A percentile compares a stretch with the other conserved stretches of the same genome.
Conservation (phyloP, 2,329 filamentous ascomycete species). For the Sporothrix dimorphospora region DNA sequence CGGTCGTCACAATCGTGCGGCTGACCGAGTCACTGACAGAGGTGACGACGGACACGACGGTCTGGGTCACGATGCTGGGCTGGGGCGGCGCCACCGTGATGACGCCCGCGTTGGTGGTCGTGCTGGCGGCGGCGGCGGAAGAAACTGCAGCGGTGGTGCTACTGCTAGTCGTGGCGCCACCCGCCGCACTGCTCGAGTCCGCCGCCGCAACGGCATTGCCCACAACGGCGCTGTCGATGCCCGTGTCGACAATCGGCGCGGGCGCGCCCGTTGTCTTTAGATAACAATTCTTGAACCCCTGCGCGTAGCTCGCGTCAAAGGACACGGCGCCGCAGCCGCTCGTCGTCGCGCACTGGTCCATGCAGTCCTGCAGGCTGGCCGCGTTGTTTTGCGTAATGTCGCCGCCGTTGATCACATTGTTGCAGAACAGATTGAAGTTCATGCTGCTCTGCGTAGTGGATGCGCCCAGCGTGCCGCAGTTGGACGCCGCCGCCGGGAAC, state of each 20-base stretch:
- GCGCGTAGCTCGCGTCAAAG: slow-evolving; percentile 36
- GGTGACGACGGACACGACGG: slow-evolving; percentile 25
- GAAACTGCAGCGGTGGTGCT: no score
- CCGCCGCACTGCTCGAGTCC: not conserved
- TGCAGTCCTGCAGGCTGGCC: slow-evolving; percentile 39
- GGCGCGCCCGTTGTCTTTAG: slow-evolving; percentile 34
- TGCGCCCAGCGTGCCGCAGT: slow-evolving; percentile 36
- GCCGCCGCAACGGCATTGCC: slow-evolving; percentile 23
- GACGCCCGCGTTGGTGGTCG: slow-evolving; percentile 1
- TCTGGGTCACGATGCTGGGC: slow-evolving; percentile 25
- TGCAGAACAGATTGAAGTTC: slow-evolving; percentile 33
- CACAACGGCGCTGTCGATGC: slow-evolving; percentile 29
- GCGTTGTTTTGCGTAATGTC: slow-evolving; percentile 39
- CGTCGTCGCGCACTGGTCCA: slow-evolving; percentile 37
- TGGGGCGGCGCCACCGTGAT: slow-evolving; percentile 11
- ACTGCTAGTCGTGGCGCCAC: no score
- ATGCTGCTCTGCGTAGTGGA: slow-evolving; percentile 25
- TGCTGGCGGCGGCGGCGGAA: not conserved
- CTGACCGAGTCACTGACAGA: slow-evolving; percentile 18
- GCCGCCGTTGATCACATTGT: slow-evolving; percentile 37
- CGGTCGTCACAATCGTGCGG: slow-evolving; percentile 28
- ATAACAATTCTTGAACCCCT: slow-evolving; percentile 43
- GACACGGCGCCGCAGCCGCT: slow-evolving; percentile 37
- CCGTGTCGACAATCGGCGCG: slow-evolving; percentile 13
- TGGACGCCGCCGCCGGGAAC: slow-evolving; percentile 38